These are phyloP conservation scores for Spizellomyces sp. DNA, from an alignment of 192 early-diverging fungal genomes.

Conservation along the genomic window DNA sequence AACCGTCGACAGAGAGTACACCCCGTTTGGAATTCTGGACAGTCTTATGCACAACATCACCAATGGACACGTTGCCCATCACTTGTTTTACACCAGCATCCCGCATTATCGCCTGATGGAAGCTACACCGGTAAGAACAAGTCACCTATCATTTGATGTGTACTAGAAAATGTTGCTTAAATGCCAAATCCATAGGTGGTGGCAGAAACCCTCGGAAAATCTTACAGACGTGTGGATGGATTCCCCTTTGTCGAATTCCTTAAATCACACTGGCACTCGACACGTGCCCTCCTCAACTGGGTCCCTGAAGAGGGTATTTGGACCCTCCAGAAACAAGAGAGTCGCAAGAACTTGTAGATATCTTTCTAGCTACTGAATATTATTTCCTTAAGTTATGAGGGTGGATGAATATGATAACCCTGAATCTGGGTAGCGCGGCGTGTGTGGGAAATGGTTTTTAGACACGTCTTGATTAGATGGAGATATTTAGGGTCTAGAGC, in stretches of 20 bases:
- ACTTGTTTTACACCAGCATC: slow-evolving; percentile 48
- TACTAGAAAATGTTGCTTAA: background rate
- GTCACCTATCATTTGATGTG: background rate
- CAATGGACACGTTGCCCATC: slow-evolving; percentile 50
- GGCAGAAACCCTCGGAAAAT: slow-evolving; percentile 28
- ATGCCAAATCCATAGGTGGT: background rate
- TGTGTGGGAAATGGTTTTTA: no score
- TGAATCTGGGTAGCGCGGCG: no score
- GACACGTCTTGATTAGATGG: no score
- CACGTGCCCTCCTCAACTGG: slow-evolving; percentile 23
- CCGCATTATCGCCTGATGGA: slow-evolving; percentile 50
- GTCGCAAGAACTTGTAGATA: no score
- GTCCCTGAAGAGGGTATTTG: slow-evolving; percentile 15
- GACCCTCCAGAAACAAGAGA: background rate
- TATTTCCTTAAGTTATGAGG: no score
- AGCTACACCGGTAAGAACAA: slow-evolving; percentile 34
- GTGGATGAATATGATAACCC: no score
- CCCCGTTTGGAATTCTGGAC: slow-evolving; percentile 37
- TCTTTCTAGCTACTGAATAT: no score
- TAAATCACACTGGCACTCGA: slow-evolving; percentile 32
- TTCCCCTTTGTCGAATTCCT: slow-evolving; percentile 46
- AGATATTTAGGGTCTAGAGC: no score
- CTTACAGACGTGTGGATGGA: slow-evolving; percentile 34
- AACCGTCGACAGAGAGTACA: slow-evolving; percentile 49
- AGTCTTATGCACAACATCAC: slow-evolving; percentile 51